Evolutionary conservation across 306 rosid genomes (phyloP), one percentile per base, ranked within the genome.

Genomic region (Arachis stenosperma): DNA sequence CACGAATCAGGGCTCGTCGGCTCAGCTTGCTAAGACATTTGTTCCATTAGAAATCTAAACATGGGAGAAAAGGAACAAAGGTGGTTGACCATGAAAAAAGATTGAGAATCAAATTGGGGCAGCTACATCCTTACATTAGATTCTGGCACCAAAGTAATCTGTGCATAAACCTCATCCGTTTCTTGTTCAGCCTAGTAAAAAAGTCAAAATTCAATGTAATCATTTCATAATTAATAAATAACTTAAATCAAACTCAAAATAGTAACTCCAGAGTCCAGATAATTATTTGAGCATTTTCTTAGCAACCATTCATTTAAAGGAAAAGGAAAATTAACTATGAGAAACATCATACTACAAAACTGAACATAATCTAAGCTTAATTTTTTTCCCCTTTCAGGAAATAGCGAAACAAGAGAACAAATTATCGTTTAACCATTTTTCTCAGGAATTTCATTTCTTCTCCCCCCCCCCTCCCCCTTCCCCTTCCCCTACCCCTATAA

Each of bases 181-280:
- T 90, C 96, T 77, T 72, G 89, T 69, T 90, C 96, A 9, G 91
- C 96, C 96, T 90, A 79, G 52, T 47, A 47, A 36, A 69, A 46
- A 78, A 51, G 7, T 17, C 8, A 72, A 74, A 42, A 48, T 64
- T 14, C 29, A 81, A 36, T 42, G 36, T 77, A 57, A 82, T 22
- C 27, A 22, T 47, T 47, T 12, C 9, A 36, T 70, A 41, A 70
- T 29, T 12, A 43, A 12, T 12, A 42, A 56, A 56, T 36, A 8
- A 46, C 13, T 33, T 5, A 52, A 22, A 53, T 27, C 6, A 30
- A 17, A 40, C 30, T 13, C 1, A 39, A 66, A 11, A 71, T 14
- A 17, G 41, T 40, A 52, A 67, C 43, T n/a, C 64, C 12, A 27
- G 47, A 39, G 5, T 51, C 44, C 54, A 71, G 6, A 17, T 7